Percentiles rank a stretch among this genome's conserved stretches.
Conservation (phyloP, 148 eudicot species). For the Chenopodium album region DNA sequence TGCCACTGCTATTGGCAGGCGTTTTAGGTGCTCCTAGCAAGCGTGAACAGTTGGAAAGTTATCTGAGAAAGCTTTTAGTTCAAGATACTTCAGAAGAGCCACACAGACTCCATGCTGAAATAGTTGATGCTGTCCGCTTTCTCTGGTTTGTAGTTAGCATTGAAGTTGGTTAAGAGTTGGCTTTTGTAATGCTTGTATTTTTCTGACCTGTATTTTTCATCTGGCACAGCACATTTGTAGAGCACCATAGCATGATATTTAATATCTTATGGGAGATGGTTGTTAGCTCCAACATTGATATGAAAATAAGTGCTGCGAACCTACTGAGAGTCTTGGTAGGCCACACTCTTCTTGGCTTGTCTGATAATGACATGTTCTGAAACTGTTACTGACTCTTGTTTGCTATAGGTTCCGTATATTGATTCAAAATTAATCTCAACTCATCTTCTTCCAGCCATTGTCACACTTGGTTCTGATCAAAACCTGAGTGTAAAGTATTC, state of each 20-base stretch:
- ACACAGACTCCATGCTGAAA: conserved; percentile 50
- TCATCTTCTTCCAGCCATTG: conserved; percentile 92
- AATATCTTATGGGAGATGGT: conserved; percentile 97
- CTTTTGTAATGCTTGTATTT: conserved; percentile 1
- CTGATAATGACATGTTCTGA: neutral
- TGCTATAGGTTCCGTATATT: conserved; percentile 73
- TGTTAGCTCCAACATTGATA: conserved; percentile 68
- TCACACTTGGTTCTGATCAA: conserved; percentile 95
- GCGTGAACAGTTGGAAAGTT: conserved; percentile 60
- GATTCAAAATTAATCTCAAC: conserved; percentile 85
- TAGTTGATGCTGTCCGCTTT: conserved; percentile 74
- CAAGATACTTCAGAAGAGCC: conserved; percentile 51
- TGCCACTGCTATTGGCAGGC: conserved; percentile 87
- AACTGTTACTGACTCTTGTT: neutral
- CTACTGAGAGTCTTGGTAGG: conserved; percentile 86
- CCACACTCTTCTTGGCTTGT: conserved; percentile 3
- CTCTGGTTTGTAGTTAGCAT: conserved; percentile 53
- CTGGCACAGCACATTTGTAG: conserved; percentile 61
- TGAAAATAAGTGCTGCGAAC: conserved; percentile 82
- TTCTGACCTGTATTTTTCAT: conserved; percentile 18
- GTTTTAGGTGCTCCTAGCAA: conserved; percentile 76
- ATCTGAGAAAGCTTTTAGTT: conserved; percentile 66
- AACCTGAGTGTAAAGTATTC: conserved; percentile 82
- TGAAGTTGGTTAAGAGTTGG: neutral
- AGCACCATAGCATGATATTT: conserved; percentile 72